Evolutionary conservation across 495 filamentous ascomycete genomes (phyloP), one percentile per base, ranked within the genome.

Genomic region (Chlorociboria aeruginascens): DNA sequence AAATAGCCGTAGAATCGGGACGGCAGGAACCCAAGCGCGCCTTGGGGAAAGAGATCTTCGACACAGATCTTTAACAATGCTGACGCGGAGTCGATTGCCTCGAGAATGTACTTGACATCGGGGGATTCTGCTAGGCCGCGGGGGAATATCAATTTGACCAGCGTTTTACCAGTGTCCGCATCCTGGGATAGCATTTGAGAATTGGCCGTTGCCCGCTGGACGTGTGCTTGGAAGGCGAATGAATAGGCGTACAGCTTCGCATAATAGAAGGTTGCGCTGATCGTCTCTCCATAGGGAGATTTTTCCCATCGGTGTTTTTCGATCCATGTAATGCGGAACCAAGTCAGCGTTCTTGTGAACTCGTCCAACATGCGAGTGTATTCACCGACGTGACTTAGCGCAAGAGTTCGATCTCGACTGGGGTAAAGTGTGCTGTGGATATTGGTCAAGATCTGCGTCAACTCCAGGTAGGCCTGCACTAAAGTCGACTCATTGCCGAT

Each of bases 351-450:
- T n/a, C 69, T 62, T 1, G 73, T 71, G 52, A 79, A 79, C 51
- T 80, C 76, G 56, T 80, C 76, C 14, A 78, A 74, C 55, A 76
- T 77, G 58, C 78, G 77, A 43, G 78, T 74, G 46, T 80, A 80
- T 49, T 78, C 75, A 3, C 74, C 74, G 61, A 71, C 71, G 70
- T 14, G 71, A 62, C 2, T 74, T 70, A 54, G 78, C 78, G 53
- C 79, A 75, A 56, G 79, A 75, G 6, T 77, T 11, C 71, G 70
- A 28, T 73, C 73, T 55, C 72, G 76, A 1, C 74, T 73, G 6
- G 77, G 75, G 50, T 81, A 81, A 9, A 79, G 61, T 3, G 79
- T 68, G 50, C 79, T 76, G 41, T 81, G 75, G 7, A 78, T 72
- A 62, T 81, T 81, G 9, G 70, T 69, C 53, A 79, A 79, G 8